phyloP scores from a whole-genome alignment of 495 filamentous ascomycete species.

The Aspergillus homomorphus region DNA sequence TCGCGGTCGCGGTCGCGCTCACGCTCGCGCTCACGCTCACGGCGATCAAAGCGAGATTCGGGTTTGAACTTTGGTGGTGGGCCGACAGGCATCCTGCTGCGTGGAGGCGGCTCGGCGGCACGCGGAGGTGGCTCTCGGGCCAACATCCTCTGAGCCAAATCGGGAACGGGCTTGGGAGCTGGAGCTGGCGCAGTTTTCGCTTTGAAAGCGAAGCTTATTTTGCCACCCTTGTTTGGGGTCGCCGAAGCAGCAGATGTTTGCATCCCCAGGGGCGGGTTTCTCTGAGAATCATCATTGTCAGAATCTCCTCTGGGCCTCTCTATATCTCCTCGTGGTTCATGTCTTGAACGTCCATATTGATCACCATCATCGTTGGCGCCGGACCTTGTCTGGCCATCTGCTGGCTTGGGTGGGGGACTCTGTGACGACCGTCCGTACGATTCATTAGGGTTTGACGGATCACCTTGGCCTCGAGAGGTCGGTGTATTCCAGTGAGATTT shows the following conservation, averaged over 20 bases:
- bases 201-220: slow-evolving; percentile 88
- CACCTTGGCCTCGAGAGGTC: slow-evolving; percentile 29
- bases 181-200: slow-evolving; percentile 58
- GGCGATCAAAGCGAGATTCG: slow-evolving; percentile 40
- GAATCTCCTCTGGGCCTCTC: slow-evolving; percentile 39
- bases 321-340: slow-evolving; percentile 64
- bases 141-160: slow-evolving; percentile 68
- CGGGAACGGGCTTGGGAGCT: slow-evolving; percentile 63
- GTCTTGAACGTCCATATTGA: slow-evolving; percentile 55
- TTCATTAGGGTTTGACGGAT: slow-evolving; percentile 32
- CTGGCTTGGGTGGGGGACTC: slow-evolving; percentile 25
- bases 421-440: slow-evolving; percentile 26
- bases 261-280: slow-evolving; percentile 46
- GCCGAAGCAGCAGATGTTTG: slow-evolving; percentile 47
- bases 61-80: slow-evolving; percentile 43
- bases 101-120: slow-evolving; percentile 36
- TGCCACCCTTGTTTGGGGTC: slow-evolving; percentile 58
- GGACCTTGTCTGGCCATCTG: slow-evolving; percentile 33
- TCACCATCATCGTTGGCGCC: slow-evolving; percentile 55
- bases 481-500: slow-evolving; percentile 61
- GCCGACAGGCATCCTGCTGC: slow-evolving; percentile 35
- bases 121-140: slow-evolving; percentile 46
- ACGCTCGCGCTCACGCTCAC: slow-evolving; percentile 27
- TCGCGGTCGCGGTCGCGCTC: slow-evolving; percentile 42
- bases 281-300: slow-evolving; percentile 30